Percentiles rank a stretch among this genome's conserved stretches.
These are phyloP conservation scores for Pulveroboletus ravenelii DNA, from an alignment of 768 basidiomycete genomes.

Conservation along the genomic window DNA sequence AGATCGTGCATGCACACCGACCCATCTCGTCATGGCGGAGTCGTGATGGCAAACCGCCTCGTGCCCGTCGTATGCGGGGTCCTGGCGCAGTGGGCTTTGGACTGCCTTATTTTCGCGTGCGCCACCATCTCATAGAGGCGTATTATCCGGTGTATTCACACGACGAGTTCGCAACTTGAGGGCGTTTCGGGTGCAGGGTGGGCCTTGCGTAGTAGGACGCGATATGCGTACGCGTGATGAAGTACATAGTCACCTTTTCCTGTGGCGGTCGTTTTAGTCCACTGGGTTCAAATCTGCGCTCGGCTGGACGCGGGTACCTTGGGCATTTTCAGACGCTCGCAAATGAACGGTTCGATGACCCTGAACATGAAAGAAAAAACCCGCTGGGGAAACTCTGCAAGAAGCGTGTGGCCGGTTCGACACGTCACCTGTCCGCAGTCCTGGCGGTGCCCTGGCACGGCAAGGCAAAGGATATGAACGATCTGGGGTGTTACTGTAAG, in stretches of 20 bases:
- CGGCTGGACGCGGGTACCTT: not conserved
- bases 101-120: not conserved
- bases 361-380: conserved; percentile 1
- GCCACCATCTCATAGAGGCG: conserved; percentile 14
- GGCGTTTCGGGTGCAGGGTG: not conserved
- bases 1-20: not conserved
- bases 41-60: conserved; percentile 1
- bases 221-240: conserved; percentile 2
- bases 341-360: conserved; percentile 4
- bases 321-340: not conserved
- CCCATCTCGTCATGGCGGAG: conserved; percentile 3
- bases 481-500: conserved; percentile 4
- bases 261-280: too few relatives aligned
- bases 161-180: conserved; percentile 11
- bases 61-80: not conserved
- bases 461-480: not conserved
- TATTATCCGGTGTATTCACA: conserved; percentile 17
- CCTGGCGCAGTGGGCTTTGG: conserved; percentile 1
- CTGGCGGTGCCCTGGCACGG: not conserved
- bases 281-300: not conserved
- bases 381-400: not conserved
- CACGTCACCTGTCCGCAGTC: not conserved
- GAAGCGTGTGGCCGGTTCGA: not conserved
- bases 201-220: conserved; percentile 9
- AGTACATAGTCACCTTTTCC: not conserved